Base-by-base conservation (phyloP, 495 filamentous ascomycete species). In the Annulohypoxylon moriforme region DNA sequence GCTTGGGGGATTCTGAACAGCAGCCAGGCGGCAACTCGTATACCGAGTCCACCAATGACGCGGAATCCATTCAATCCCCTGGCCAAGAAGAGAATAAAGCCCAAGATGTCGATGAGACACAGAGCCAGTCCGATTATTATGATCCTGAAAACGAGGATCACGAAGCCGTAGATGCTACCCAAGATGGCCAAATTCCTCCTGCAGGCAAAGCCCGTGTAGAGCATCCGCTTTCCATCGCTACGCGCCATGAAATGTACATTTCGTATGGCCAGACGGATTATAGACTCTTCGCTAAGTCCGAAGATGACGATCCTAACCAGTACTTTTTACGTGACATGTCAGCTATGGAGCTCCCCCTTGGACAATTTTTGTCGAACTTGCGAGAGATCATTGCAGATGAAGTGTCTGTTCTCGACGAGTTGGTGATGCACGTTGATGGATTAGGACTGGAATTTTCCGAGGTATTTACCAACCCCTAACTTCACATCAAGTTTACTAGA, bases 281-380 rank as follows among this genome's bases (percentile, higher is more conserved):
- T 56, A 87, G 87, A 11, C 81, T 97, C 7, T 93, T 96, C 67
- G 89, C 91, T 34, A 88, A 87, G 24, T 79, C 84, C 20, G 83
- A 88, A 64, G 84, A 87, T 38, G 89, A 92, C 67, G 87, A 88
- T 59, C 84, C 89, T 0, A 89, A 92, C 52, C 87, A 87, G 9
- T 96, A 88, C 72, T 92, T 97, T 58, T 85, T 97, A 11, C 83
- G 89, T 63, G 90, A 94, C 71, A 85, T 88, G 68, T 81, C 83
- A 22, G 80, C 91, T 1, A 83, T 89, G 14, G 85, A 89, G 52
- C 75, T 85, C 18, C 82, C 82, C 14, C 79, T 97, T 27, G 76
- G 79, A 22, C 82, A 86, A 33, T 82, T 97, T 20, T 84, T 97
- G 55, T 75, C 82, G 42, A 87, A 86, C 33, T 86, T 93, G 67